These are phyloP conservation scores for Lolium multiflorum DNA, from an alignment of 176 grass and related monocot species.

Conservation along the genomic window DNA sequence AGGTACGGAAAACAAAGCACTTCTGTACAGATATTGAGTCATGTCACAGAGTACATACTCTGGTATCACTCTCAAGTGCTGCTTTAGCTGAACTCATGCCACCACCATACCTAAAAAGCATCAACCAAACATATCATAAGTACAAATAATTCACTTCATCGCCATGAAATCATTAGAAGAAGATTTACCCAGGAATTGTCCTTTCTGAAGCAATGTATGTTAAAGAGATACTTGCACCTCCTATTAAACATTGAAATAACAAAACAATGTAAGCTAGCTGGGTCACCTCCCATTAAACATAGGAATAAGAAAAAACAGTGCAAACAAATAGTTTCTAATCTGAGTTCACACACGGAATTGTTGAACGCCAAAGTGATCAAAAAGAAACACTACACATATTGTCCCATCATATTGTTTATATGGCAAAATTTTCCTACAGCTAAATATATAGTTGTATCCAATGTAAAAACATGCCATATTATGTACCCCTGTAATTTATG, in stretches of 20 bases:
- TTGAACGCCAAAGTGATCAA: not conserved
- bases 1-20: slow-evolving; percentile 28
- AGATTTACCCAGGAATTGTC: slow-evolving; percentile 77
- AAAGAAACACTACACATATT: slow-evolving; percentile 24
- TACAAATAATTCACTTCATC: slow-evolving; percentile 2
- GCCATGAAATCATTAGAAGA: not conserved
- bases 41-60: slow-evolving; percentile 47
- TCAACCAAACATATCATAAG: slow-evolving; percentile 30
- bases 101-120: slow-evolving; percentile 71
- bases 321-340: not conserved
- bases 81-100: slow-evolving; percentile 97
- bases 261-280: not conserved
- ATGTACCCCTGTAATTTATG: not conserved
- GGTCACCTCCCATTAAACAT: slow-evolving; percentile 45
- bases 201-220: slow-evolving; percentile 86
- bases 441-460: not conserved
- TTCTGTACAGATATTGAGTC: not conserved
- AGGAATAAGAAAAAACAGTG: not conserved
- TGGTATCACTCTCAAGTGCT: slow-evolving; percentile 91
- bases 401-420: not conserved
- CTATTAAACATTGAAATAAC: slow-evolving; percentile 48
- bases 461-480: not conserved
- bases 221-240: slow-evolving; percentile 72
- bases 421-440: not conserved
- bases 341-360: not conserved